A percentile compares a stretch with the other conserved stretches of the same genome.
Evolutionary conservation across 2,329 filamentous ascomycete genomes (phyloP).

Genomic region (Pseudomassariella vexata): DNA sequence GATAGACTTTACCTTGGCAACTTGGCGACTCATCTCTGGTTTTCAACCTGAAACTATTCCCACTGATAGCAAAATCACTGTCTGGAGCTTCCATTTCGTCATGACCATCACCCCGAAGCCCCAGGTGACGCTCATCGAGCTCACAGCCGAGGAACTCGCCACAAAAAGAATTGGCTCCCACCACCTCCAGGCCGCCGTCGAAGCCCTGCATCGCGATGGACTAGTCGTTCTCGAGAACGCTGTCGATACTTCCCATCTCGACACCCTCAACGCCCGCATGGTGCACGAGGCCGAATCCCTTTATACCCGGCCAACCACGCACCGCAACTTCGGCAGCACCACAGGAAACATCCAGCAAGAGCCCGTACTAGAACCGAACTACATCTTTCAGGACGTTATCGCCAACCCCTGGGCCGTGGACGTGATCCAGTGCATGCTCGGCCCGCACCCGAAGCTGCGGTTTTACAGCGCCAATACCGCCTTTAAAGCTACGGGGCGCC

Average conservation of each 20-base stretch:
- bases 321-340: constrained; percentile 16
- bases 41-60: too few relatives aligned
- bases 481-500: constrained; percentile 27
- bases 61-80: too few relatives aligned
- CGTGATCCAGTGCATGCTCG: constrained; percentile 29
- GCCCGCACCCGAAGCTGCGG: constrained; percentile 27
- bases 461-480: constrained; percentile 35
- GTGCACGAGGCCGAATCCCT: constrained; percentile 25
- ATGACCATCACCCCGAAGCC: constrained; percentile 14
- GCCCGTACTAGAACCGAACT: constrained; percentile 11
- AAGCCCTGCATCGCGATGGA: constrained; percentile 28
- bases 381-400: constrained; percentile 14
- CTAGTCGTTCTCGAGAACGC: constrained; percentile 30
- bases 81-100: too few relatives aligned
- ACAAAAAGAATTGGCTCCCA: constrained; percentile 12
- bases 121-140: constrained; percentile 1
- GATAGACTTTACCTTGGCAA: too few relatives aligned
- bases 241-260: constrained; percentile 26
- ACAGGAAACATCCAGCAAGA: constrained; percentile 17
- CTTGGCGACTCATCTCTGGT: too few relatives aligned
- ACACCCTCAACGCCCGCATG: constrained; percentile 27
- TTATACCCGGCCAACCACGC: constrained; percentile 9
- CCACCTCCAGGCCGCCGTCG: constrained; percentile 26
- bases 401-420: constrained; percentile 27
- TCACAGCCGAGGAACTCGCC: constrained; percentile 16